Evolutionary conservation across 768 basidiomycete genomes (phyloP).

Genomic region (Tylopilus felleus): DNA sequence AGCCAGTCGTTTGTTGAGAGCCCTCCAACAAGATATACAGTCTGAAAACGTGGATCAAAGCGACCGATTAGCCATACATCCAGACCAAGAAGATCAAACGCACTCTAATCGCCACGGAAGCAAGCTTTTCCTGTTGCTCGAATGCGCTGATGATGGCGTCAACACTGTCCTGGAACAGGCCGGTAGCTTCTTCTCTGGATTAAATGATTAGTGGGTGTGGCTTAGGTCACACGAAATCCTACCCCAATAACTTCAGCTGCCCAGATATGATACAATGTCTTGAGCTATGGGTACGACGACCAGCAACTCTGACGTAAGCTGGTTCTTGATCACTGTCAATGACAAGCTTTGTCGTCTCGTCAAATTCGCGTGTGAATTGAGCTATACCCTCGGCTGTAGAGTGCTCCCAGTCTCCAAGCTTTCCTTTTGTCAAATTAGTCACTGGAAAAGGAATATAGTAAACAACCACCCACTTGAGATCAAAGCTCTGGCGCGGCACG

Average conservation of each 20-base stretch:
- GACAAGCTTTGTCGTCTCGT: background rate
- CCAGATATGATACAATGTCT: background rate
- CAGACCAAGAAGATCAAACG: background rate
- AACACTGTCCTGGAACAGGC: background rate
- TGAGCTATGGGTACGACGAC: background rate
- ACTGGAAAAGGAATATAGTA: background rate
- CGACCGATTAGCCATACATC: background rate
- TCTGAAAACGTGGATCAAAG: background rate
- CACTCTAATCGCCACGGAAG: background rate
- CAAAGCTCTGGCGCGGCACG: background rate
- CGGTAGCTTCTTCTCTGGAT: background rate
- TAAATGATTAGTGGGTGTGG: background rate
- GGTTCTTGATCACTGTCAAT: background rate
- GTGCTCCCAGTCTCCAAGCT: background rate
- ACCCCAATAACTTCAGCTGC: background rate
- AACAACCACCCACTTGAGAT: background rate
- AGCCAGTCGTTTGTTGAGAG: background rate
- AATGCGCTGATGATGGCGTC: background rate
- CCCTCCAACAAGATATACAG: background rate
- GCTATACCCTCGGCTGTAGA: background rate
- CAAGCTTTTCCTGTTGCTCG: background rate
- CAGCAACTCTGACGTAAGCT: background rate
- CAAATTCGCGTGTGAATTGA: background rate
- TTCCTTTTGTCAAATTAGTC: background rate
- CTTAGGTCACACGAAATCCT: background rate